Evolutionary conservation across 139 green algal species (phyloP), one percentile per base, ranked within the genome.

Genomic region (Chlamydomonas sphaeroides): DNA sequence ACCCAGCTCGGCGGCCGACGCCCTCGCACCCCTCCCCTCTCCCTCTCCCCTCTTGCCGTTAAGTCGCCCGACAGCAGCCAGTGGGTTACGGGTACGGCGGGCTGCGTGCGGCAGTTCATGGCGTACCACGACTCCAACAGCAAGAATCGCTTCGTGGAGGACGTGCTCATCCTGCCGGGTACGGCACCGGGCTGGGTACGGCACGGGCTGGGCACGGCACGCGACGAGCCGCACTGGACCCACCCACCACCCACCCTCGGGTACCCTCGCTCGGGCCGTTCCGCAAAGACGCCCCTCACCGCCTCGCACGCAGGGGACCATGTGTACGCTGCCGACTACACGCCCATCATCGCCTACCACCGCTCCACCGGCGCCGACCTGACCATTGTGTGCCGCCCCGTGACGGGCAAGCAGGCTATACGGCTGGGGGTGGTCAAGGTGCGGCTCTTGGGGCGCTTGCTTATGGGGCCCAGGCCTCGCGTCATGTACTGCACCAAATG

Each of bases 281-380:
- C n/a, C n/a, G n/a, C n/a, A n/a, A n/a, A n/a, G n/a, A n/a, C n/a
- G n/a, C n/a, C n/a, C n/a, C n/a, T n/a, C n/a, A n/a, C n/a, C n/a
- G n/a, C n/a, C n/a, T n/a, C n/a, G n/a, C 69, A 7, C 80, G 20
- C 59, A 86, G 78, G 75, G 25, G 86, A 90, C 81, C 86, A 90
- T 65, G 63, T 90, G 39, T 90, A 90, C 81, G 21, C 28, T 21
- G 67, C 79, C 36, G 86, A 90, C 80, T 84, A 85, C 48, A 84
- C 69, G 20, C 77, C 83, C 48, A 70, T 90, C 26, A 57, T 90
- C 26, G 62, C 73, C 42, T 86, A 84, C 63, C 86, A 90, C 63
- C 76, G 70, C 26, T 39, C 59, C 59, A 80, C 59, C 18, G 74
- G 63, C 21, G 76, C 76, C 33, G 86, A 90, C 70, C 65, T 90